Evolutionary conservation across 2,329 filamentous ascomycete genomes (phyloP).

Genomic region (Trichoderma koningiopsis): DNA sequence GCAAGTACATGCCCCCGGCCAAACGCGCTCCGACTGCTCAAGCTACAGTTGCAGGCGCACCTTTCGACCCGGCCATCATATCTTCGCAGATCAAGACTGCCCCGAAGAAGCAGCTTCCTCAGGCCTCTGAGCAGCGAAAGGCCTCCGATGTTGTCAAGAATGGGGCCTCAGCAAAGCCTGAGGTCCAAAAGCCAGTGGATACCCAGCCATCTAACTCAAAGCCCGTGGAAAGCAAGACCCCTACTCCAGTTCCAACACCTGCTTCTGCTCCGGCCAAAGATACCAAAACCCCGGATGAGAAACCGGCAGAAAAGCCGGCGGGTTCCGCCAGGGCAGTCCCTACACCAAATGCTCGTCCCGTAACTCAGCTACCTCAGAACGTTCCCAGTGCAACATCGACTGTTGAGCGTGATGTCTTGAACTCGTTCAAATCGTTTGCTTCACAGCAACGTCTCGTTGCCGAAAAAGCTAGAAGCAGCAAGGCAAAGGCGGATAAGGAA

Average conservation of each 20-base stretch:
- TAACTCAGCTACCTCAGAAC: conserved; percentile 2
- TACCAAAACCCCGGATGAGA: conserved; percentile 37
- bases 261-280: conserved; percentile 38
- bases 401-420: conserved; percentile 63
- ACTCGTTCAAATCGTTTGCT: conserved; percentile 66
- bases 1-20: conserved; percentile 85
- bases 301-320: conserved; percentile 35
- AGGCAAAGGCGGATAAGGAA: conserved; percentile 76
- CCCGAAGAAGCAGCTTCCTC: conserved; percentile 42
- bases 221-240: conserved; percentile 35
- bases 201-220: conserved; percentile 38
- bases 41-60: conserved; percentile 73
- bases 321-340: conserved; percentile 26
- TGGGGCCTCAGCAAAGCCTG: conserved; percentile 35
- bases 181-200: conserved; percentile 31
- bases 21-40: conserved; percentile 76
- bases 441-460: conserved; percentile 56
- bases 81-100: conserved; percentile 71
- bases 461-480: conserved; percentile 59
- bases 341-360: conserved; percentile 12
- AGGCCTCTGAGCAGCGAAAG: conserved; percentile 21
- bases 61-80: conserved; percentile 87
- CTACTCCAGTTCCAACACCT: conserved; percentile 17
- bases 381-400: conserved; percentile 59
- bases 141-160: conserved; percentile 37